Evolutionary conservation across 805 yeast genomes (phyloP).

Genomic region (Barnettozyma siamensis): DNA sequence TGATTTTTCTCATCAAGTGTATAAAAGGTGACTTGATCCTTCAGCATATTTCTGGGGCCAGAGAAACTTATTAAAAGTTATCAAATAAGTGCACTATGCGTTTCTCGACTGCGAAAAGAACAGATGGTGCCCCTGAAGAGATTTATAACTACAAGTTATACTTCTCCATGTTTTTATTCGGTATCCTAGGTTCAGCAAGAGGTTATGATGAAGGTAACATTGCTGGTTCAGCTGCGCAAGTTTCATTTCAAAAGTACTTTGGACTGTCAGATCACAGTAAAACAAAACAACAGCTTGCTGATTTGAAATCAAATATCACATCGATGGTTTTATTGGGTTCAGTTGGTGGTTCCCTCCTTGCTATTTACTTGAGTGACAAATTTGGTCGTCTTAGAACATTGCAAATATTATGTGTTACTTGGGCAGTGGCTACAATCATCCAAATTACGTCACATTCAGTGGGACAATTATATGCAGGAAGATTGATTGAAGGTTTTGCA

Average conservation of each 20-base stretch:
- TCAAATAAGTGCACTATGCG: background rate
- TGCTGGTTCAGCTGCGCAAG: conserved; percentile 40
- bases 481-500: conserved; percentile 49
- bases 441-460: conserved; percentile 40
- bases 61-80: too few relatives aligned
- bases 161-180: conserved; percentile 43
- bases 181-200: conserved; percentile 49
- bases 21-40: too few relatives aligned
- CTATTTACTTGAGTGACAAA: conserved; percentile 42
- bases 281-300: conserved; percentile 33
- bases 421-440: conserved; percentile 42
- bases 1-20: too few relatives aligned
- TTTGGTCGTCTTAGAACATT: conserved; percentile 47
- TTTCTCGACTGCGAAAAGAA: conserved; percentile 2
- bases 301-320: conserved; percentile 46
- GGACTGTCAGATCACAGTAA: conserved; percentile 38
- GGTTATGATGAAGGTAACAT: conserved; percentile 54
- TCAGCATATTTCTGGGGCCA: too few relatives aligned
- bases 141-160: conserved; percentile 43
- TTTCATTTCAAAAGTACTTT: conserved; percentile 36
- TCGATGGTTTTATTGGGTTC: conserved; percentile 56
- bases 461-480: conserved; percentile 51
- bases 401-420: conserved; percentile 36
- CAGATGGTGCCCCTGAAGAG: conserved; percentile 32
- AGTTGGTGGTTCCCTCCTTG: conserved; percentile 46